phyloP scores from a whole-genome alignment of 2,329 filamentous ascomycete genomes.

The Ascochyta rabiei region DNA sequence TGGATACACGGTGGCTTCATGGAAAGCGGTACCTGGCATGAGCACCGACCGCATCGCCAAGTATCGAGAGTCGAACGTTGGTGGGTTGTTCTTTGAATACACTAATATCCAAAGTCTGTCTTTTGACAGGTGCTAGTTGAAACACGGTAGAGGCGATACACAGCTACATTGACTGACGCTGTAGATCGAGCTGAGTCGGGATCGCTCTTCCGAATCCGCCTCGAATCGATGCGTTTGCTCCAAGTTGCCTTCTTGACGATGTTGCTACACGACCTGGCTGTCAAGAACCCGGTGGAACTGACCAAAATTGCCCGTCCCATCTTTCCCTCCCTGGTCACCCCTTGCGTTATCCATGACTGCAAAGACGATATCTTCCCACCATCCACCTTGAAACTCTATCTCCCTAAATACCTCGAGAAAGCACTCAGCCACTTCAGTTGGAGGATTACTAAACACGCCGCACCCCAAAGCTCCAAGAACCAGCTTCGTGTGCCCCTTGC shows the following conservation, averaged over 20 bases:
- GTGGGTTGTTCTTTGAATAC: not conserved
- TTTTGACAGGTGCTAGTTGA: not conserved
- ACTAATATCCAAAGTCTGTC: not conserved
- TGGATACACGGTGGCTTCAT: no score
- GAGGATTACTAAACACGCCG: conserved; percentile 69
- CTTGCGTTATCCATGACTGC: conserved; percentile 59
- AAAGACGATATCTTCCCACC: conserved; percentile 70
- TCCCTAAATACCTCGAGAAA: conserved; percentile 68
- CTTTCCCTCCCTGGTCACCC: conserved; percentile 30
- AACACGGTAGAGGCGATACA: not conserved
- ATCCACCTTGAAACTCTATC: conserved; percentile 65
- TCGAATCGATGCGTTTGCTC: not conserved
- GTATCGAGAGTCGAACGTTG: not conserved
- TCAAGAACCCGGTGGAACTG: conserved; percentile 50
- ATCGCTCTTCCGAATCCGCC: not conserved
- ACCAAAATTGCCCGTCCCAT: conserved; percentile 57
- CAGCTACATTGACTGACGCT: not conserved
- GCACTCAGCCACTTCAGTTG: conserved; percentile 64
- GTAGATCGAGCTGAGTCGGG: not conserved
- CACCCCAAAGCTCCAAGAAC: conserved; percentile 74
- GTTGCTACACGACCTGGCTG: conserved; percentile 26
- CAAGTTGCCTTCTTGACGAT: not conserved
- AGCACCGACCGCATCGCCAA: no score
- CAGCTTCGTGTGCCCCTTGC: conserved; percentile 61
- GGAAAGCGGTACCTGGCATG: no score